Conservation (phyloP, 768 basidiomycete genomes). For the Lactarius evosmus region DNA sequence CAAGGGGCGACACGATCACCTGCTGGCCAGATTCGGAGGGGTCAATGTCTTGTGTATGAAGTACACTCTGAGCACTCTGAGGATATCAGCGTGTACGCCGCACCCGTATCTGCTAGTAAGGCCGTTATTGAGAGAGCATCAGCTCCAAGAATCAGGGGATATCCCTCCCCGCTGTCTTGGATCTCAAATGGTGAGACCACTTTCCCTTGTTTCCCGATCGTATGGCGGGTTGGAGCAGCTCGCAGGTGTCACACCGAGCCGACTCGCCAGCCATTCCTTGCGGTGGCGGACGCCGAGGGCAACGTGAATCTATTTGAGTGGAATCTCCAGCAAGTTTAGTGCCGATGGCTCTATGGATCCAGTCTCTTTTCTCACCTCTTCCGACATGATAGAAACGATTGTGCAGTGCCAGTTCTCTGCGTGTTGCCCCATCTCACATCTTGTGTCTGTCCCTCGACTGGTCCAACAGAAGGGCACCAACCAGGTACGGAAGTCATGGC, state of each 20-base stretch:
- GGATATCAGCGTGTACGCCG: slow-evolving; percentile 37
- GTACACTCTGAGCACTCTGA: slow-evolving; percentile 33
- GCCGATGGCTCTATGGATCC: background rate
- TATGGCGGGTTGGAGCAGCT: slow-evolving; percentile 3
- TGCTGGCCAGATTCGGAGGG: slow-evolving; percentile 47
- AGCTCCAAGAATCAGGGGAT: slow-evolving; percentile 63
- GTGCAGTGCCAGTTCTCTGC: slow-evolving; percentile 40
- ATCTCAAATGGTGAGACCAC: slow-evolving; percentile 83
- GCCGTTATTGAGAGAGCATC: background rate
- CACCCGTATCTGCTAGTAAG: background rate
- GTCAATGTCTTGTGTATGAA: slow-evolving; percentile 71
- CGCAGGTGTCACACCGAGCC: slow-evolving; percentile 57
- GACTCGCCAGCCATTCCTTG: slow-evolving; percentile 50
- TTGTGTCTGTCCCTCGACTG: slow-evolving; percentile 93
- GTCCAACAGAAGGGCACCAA: slow-evolving; percentile 64
- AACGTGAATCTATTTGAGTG: slow-evolving; percentile 63
- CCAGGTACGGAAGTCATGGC: slow-evolving; percentile 41
- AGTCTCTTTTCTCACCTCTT: background rate
- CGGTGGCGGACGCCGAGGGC: slow-evolving; percentile 84
- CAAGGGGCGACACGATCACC: slow-evolving; percentile 14
- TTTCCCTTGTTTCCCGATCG: background rate
- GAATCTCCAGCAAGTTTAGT: slow-evolving; percentile 45
- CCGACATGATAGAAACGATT: slow-evolving; percentile 33
- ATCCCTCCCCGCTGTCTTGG: slow-evolving; percentile 76
- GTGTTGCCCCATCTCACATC: slow-evolving; percentile 50